Evolutionary conservation across 139 green algal species (phyloP).

Genomic region (Gonium pectorale): DNA sequence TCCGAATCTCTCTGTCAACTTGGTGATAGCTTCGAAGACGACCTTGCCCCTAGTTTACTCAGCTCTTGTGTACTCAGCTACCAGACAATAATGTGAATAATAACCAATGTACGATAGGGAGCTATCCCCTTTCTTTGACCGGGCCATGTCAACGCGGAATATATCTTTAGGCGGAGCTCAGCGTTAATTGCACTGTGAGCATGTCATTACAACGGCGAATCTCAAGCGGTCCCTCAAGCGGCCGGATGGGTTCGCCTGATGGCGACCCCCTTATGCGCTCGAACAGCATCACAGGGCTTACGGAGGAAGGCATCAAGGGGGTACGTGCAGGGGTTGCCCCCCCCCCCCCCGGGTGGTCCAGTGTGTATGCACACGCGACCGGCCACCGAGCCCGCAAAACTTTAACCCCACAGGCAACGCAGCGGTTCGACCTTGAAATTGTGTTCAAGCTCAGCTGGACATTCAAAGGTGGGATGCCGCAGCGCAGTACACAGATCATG

Average conservation of each 20-base stretch:
- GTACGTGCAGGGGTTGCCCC: conserved; percentile 9
- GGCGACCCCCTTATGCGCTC: not conserved
- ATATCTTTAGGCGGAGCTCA: not conserved
- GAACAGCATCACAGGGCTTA: conserved; percentile 24
- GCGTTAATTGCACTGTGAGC: not conserved
- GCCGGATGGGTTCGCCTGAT: too few species aligned
- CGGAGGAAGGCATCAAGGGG: conserved; percentile 30
- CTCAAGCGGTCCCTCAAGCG: not conserved
- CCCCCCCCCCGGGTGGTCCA: too few species aligned
- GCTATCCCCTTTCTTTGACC: not conserved
- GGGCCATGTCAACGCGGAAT: not conserved
- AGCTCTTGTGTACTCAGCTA: too few species aligned
- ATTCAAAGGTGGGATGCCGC: not conserved
- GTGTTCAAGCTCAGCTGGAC: conserved; percentile 39
- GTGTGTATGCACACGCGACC: too few species aligned
- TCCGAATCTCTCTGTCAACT: too few species aligned
- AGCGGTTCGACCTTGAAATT: conserved; percentile 41
- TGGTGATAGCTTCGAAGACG: too few species aligned
- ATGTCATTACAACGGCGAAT: not conserved
- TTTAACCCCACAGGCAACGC: not conserved
- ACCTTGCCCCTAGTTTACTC: too few species aligned
- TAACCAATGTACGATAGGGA: too few species aligned
- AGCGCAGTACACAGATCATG: too few species aligned
- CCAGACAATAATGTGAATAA: too few species aligned
- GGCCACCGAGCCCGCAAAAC: too few species aligned